Percentiles rank a stretch among this genome's conserved stretches.
Conservation (phyloP, 768 basidiomycete genomes). For the Rhodotorula graminis region DNA sequence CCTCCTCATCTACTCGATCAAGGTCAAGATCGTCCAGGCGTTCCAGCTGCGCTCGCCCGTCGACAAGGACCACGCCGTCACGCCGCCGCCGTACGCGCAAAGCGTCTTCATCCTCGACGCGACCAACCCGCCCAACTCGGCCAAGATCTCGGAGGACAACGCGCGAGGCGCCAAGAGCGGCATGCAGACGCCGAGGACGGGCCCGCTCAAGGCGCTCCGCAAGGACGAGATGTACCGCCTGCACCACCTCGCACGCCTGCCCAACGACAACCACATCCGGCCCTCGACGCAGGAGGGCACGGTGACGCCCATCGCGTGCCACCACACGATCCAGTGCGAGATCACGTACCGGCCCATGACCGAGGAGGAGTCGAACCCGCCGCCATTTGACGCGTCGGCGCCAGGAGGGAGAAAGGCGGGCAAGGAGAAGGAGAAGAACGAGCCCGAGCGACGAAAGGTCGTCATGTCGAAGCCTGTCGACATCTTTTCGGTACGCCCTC, state of each 20-base stretch:
- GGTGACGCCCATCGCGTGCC: conserved; percentile 22
- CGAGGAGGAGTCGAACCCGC: conserved; percentile 25
- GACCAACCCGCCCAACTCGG: conserved; percentile 30
- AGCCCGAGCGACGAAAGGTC: conserved; percentile 29
- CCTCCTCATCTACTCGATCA: conserved; percentile 35
- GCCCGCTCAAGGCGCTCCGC: conserved; percentile 21
- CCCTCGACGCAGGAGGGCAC: conserved; percentile 35
- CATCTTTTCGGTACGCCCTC: conserved; percentile 18
- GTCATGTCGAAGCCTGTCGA: conserved; percentile 31
- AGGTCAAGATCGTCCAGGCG: conserved; percentile 36
- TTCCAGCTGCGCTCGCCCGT: conserved; percentile 27
- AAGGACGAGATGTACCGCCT: conserved; percentile 31
- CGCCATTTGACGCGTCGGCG: neutral
- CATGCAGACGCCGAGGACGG: conserved; percentile 4
- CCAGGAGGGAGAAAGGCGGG: neutral
- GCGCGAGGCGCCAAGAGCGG: neutral
- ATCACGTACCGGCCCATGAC: conserved; percentile 27
- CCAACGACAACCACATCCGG: conserved; percentile 37
- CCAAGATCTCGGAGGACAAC: conserved; percentile 18
- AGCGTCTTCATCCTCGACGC: conserved; percentile 36
- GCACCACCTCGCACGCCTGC: conserved; percentile 35
- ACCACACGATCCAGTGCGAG: conserved; percentile 32
- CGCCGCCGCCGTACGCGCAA: conserved; percentile 11
- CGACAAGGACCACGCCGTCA: conserved; percentile 9
- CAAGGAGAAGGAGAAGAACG: conserved; percentile 24